Evolutionary conservation across 768 basidiomycete genomes (phyloP).

Genomic region (Trametes maxima): DNA sequence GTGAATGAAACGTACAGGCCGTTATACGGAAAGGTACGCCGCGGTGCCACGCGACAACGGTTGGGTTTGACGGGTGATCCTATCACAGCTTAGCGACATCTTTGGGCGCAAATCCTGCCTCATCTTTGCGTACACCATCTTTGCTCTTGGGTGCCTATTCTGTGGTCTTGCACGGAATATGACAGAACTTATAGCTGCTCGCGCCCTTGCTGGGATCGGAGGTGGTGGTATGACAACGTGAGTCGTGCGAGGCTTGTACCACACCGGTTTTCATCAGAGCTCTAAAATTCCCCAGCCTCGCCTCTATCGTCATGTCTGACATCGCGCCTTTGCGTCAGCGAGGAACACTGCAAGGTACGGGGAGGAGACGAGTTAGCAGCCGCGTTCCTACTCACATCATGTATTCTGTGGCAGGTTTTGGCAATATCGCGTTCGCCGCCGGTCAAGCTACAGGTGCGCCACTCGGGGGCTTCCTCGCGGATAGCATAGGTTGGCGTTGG

Average conservation of each 20-base stretch:
- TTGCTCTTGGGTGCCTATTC: slow-evolving; percentile 54
- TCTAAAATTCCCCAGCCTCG: slow-evolving; percentile 41
- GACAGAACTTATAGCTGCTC: slow-evolving; percentile 53
- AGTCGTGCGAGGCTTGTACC: slow-evolving; percentile 25
- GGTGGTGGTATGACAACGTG: slow-evolving; percentile 68
- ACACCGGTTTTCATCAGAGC: not conserved
- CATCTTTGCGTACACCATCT: slow-evolving; percentile 55
- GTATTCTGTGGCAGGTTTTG: slow-evolving; percentile 40
- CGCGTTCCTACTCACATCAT: not conserved
- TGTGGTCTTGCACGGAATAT: slow-evolving; percentile 58
- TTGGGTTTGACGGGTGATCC: not conserved
- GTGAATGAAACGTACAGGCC: slow-evolving; percentile 42
- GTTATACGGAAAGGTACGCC: slow-evolving; percentile 53
- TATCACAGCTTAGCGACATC: slow-evolving; percentile 49
- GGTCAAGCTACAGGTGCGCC: slow-evolving; percentile 65
- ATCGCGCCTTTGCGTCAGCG: slow-evolving; percentile 61
- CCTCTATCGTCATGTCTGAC: slow-evolving; percentile 68
- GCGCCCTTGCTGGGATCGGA: slow-evolving; percentile 61
- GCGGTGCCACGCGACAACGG: not conserved
- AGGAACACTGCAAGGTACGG: slow-evolving; percentile 69
- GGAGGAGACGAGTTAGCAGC: too few relatives aligned
- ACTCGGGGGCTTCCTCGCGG: slow-evolving; percentile 61
- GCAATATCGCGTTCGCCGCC: slow-evolving; percentile 60
- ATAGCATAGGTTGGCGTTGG: slow-evolving; percentile 72
- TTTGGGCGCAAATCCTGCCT: slow-evolving; percentile 64